Base-by-base conservation (phyloP, 2,329 filamentous ascomycete species). In the Teratosphaeria pseudoeucalypti region DNA sequence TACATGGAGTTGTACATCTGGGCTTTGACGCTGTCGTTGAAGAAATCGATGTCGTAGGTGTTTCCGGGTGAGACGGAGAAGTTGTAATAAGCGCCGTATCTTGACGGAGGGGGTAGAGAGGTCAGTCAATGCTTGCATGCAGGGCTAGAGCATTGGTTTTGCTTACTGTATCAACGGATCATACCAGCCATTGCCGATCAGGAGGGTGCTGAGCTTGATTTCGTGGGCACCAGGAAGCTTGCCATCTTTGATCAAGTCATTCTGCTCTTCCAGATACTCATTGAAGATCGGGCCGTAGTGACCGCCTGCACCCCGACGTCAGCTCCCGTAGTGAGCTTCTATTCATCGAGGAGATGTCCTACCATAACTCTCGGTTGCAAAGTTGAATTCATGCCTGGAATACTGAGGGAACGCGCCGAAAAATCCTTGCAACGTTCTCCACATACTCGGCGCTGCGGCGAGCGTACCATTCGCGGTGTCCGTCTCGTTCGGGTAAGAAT, bases 361-460 rank as follows among this genome's bases (percentile, higher is more conserved):
- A 53, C 56, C 60, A 12, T 62, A 53, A 61, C 64, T 49, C 59
- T 70, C 67, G n/a, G 68, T 70, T 27, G 68, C 66, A 55, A 73
- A 72, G 58, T 71, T 67, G 61, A 73, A 69, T 6, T 68, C 70
- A 49, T 68, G 59, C n/a, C 64, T 55, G 19, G 67, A 67, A 60
- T 71, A 71, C 49, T 69, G 64, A 1, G 57, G 82, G 66, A 85
- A 85, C 0, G 78, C 82, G 2, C 82, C 82, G 77, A 84, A 82
- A 70, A 85, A 85, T 1, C 82, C 82, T 66, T 85, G 83, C 34
- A 85, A 67, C 0, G 81, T 82, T 69, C 80, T 81, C 80, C 81
- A 85, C 72, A 85, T 82, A 58, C 79, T 79, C 2, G 80, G 80
- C 2, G 82, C 82, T 1, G 81, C 82, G 49, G 70, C 74, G 11